Base-by-base conservation (phyloP, 805 yeast genomes). In the Wickerhamomyces bisporus region DNA sequence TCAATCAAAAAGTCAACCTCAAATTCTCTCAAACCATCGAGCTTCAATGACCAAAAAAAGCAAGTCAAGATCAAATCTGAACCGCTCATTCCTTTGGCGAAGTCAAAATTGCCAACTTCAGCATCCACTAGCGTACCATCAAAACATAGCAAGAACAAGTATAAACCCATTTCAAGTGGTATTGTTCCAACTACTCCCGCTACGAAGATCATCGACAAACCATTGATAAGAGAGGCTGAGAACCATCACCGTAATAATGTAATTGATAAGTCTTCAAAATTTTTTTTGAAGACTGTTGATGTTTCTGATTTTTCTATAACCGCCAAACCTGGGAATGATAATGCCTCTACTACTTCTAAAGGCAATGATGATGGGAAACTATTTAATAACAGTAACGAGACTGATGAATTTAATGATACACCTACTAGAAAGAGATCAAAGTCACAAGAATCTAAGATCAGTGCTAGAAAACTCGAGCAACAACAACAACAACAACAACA, bases 41-140 rank as follows among this genome's bases (percentile, higher is more conserved):
- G n/a, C 12, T 4, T 6, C 23, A 10, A 6, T 15, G 5, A 26
- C 21, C 19, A 29, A 26, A 39, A 33, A 41, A 44, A 48, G 17
- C 50, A 48, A 3, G 49, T 49, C 29, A 45, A 36, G 40, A 43
- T 50, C 39, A 50, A 50, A 32, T 3, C 30, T 5, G 53, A 50
- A 30, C 49, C 53, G 9, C 4, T 16, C 12, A 5, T 30, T 13
- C 32, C 32, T 11, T n/a, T 30, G 32, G 19, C 19, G 17, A 30
- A 20, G n/a, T 30, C 32, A 4, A 30, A 30, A 30, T 30, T 20
- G 16, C 25, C 32, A 19, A 30, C 32, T 19, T 19, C 25, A 12
- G 18, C 24, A 13, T n/a, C 17, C 5, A 16, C 32, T 19, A 4
- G 12, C 5, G 7, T 6, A 19, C 13, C 12, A 11, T 27, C 30